Evolutionary conservation across 2,329 filamentous ascomycete genomes (phyloP).

Genomic region (Annulohypoxylon truncatum): DNA sequence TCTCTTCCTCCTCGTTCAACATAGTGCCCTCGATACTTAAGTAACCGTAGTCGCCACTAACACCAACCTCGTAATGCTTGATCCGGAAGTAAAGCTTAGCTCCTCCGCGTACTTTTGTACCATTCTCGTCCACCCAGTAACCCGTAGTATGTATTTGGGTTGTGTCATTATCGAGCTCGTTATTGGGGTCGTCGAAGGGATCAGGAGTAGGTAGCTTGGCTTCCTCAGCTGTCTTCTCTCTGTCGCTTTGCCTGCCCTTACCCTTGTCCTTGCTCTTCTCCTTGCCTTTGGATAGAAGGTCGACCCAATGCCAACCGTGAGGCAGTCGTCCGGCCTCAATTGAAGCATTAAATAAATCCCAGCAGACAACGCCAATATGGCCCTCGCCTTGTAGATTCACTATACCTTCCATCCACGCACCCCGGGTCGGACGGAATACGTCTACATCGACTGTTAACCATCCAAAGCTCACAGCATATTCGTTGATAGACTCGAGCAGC

Average conservation of each 20-base stretch:
- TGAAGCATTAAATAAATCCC: conserved; percentile 91
- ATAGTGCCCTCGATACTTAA: conserved; percentile 91
- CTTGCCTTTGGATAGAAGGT: conserved; percentile 59
- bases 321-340: conserved; percentile 84
- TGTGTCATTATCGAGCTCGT: conserved; percentile 62
- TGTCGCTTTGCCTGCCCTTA: conserved; percentile 25
- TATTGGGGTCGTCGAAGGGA: conserved; percentile 53
- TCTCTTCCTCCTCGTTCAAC: conserved; percentile 75
- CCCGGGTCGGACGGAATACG: conserved; percentile 80
- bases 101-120: conserved; percentile 70
- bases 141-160: conserved; percentile 68
- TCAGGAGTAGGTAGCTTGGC: conserved; percentile 54
- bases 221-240: conserved; percentile 37
- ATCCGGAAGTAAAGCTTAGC: conserved; percentile 82
- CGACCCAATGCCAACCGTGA: conserved; percentile 81
- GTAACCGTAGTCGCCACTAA: conserved; percentile 80
- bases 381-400: conserved; percentile 90
- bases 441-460: conserved; percentile 92
- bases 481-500: conserved; percentile 70
- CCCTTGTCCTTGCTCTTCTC: conserved; percentile 33
- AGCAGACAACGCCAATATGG: conserved; percentile 88
- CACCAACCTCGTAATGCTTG: conserved; percentile 83
- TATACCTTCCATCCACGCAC: conserved; percentile 80
- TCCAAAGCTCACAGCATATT: conserved; percentile 86
- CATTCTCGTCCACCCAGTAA: conserved; percentile 80